Evolutionary conservation across 768 basidiomycete species (phyloP).

Genomic region (Xerocomus spinulosus): DNA sequence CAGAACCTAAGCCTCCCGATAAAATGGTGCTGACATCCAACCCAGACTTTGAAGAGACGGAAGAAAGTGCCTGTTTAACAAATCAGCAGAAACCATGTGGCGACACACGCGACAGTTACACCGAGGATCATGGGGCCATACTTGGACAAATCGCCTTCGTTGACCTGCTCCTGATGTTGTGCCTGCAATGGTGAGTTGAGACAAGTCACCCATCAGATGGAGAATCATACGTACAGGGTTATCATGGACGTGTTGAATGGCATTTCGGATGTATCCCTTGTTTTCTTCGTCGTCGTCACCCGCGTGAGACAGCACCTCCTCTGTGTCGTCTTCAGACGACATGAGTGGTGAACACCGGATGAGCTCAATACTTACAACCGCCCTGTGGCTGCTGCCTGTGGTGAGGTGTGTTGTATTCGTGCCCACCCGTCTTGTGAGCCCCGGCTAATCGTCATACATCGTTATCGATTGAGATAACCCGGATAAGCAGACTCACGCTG

Average conservation of each 20-base stretch:
- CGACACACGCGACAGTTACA: conserved; percentile 2
- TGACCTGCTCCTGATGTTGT: conserved; percentile 14
- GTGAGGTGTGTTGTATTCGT: conserved; percentile 57
- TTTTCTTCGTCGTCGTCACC: conserved; percentile 8
- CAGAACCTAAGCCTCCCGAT: conserved; percentile 36
- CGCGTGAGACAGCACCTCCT: conserved; percentile 57
- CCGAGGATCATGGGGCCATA: conserved; percentile 21
- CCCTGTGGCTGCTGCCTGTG: conserved; percentile 31
- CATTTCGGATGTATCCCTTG: conserved; percentile 11
- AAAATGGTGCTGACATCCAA: conserved; percentile 21
- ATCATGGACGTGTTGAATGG: conserved; percentile 19
- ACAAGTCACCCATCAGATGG: neutral
- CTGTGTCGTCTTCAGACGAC: conserved; percentile 50
- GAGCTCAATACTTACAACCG: conserved; percentile 19
- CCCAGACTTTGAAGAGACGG: conserved; percentile 28
- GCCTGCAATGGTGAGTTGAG: conserved; percentile 8
- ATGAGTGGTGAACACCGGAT: conserved; percentile 5
- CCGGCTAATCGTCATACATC: conserved; percentile 31
- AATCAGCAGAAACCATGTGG: conserved; percentile 4
- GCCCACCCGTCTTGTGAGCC: conserved; percentile 56
- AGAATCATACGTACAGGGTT: conserved; percentile 14
- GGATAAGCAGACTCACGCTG: conserved; percentile 4
- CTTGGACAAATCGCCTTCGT: conserved; percentile 5
- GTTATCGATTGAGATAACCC: neutral
- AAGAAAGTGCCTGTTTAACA: conserved; percentile 17